Conservation (phyloP, 192 early-diverging fungal genomes). For the Umbelopsis ramanniana region DNA sequence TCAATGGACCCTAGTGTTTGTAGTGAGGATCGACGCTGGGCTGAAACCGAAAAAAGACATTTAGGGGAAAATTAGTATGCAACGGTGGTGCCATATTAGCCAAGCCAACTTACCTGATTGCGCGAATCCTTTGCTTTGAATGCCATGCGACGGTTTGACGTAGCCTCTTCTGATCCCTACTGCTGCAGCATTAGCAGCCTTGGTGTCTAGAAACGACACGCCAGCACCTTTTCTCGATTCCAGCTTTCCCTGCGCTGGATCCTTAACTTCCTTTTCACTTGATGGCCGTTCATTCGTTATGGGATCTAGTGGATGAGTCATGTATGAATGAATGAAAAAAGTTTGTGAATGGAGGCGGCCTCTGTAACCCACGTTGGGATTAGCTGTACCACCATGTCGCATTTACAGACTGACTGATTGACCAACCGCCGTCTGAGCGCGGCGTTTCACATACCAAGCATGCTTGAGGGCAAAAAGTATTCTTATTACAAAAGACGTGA, state of each 20-base stretch:
- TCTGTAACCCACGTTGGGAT: neutral
- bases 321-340: neutral
- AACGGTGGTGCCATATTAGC: neutral
- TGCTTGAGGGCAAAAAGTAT: neutral
- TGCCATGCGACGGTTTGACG: constrained; percentile 36
- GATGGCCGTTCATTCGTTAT: neutral
- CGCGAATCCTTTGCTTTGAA: constrained; percentile 41
- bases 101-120: constrained; percentile 31
- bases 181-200: neutral
- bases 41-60: constrained; percentile 11
- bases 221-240: neutral
- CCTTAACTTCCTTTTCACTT: neutral
- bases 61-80: neutral
- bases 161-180: constrained; percentile 21
- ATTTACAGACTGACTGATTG: no score
- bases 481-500: neutral
- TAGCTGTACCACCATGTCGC: neutral
- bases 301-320: constrained; percentile 13
- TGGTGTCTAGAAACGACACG: neutral
- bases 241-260: neutral
- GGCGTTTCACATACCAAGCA: no score
- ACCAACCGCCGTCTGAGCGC: no score
- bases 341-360: neutral
- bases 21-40: constrained; percentile 51
- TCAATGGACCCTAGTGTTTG: constrained; percentile 58